Conservation (phyloP, 192 early-diverging fungal species). For the Dimargaris verticillata region DNA sequence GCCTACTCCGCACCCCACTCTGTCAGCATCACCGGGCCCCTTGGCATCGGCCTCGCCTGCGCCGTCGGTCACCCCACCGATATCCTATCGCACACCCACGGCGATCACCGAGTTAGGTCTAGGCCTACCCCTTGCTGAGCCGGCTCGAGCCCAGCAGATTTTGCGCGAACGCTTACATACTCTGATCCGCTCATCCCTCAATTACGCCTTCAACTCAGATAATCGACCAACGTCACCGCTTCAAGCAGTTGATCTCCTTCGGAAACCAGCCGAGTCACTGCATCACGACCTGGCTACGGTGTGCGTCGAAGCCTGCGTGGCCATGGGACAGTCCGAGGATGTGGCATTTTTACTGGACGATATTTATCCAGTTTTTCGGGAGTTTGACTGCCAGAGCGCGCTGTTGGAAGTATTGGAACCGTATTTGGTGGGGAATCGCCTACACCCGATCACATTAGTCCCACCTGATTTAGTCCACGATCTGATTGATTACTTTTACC, state of each 20-base stretch:
- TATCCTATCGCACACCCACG: no score
- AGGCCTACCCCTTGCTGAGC: neutral
- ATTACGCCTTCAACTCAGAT: neutral
- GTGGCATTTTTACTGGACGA: slow-evolving; percentile 4
- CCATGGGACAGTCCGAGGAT: slow-evolving; percentile 1
- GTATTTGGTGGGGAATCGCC: neutral
- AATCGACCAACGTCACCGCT: neutral
- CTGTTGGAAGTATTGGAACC: slow-evolving; percentile 5
- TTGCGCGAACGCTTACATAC: neutral
- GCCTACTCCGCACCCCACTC: neutral
- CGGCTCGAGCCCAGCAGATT: no score
- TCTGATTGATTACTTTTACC: neutral
- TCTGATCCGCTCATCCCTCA: neutral
- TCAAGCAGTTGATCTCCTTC: neutral
- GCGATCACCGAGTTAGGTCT: neutral
- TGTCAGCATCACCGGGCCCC: neutral
- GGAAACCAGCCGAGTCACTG: neutral
- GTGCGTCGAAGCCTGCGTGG: slow-evolving; percentile 10
- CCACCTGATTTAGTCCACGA: slow-evolving; percentile 8
- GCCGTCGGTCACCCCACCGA: neutral
- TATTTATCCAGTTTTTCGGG: neutral
- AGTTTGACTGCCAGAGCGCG: neutral
- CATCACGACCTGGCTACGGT: neutral
- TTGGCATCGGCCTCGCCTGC: neutral
- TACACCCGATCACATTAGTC: neutral